Evolutionary conservation across 148 eudicot genomes (phyloP), one percentile per base, ranked within the genome.

Genomic region (Persicaria tinctoria): DNA sequence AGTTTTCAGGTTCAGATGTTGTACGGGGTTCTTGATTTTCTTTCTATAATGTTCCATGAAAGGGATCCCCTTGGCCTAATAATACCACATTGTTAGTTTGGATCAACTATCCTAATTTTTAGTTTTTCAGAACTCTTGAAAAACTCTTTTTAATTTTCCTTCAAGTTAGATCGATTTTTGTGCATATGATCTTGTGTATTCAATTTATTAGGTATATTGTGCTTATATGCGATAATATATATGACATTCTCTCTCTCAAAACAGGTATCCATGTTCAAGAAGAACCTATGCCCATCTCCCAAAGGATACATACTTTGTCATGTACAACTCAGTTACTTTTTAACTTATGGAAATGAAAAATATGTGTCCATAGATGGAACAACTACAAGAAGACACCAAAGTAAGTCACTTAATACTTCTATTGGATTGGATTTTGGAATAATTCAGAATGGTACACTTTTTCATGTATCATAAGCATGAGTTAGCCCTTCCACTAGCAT

Each of bases 231-330:
- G 16, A 64, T 60, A 45, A 45, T 20, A n/a, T 59, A 5, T 59
- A 59, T 18, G 64, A 32, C 41, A 32, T 32, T 32, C 8, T 38
- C 47, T 64, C 17, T 66, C 12, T 66, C n/a, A 47, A 46, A 59
- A 32, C 59, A 93, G 97, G 84, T 93, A 57, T 87, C 97, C 55
- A 89, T 93, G 97, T 93, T 93, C 82, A 93, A 93, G 86, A 90
- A 85, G 85, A 93, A 93, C 56, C 41, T 93, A 90, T 80, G 97
- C 89, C 79, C 97, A 93, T 85, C 86, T 90, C 44, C 89, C 96
- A 12, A 90, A 86, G 77, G 97, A 93, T 70, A 89, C 90, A 6
- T 93, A 93, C 82, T 93, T 90, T 84, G 93, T 90, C 74, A 87
- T 85, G 89, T 90, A 93, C 84, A 89, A 78, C 97, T 93, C 50